Evolutionary conservation across 805 yeast genomes (phyloP).

Genomic region (Sugiyamaella lignohabitans): DNA sequence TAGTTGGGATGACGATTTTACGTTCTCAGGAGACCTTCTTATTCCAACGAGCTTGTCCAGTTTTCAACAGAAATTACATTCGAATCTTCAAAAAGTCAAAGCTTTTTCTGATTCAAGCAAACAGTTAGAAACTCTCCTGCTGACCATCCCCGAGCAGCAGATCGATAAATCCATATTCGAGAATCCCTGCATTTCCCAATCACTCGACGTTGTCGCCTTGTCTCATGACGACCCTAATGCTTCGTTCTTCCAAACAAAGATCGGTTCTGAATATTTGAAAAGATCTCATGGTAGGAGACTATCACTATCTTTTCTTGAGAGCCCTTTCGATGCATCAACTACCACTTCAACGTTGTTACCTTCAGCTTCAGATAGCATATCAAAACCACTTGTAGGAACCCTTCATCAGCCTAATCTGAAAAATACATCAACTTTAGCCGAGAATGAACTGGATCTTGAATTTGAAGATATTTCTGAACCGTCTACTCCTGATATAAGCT

Average conservation of each 20-base stretch:
- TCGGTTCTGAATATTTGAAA: constrained; percentile 16
- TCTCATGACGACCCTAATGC: constrained; percentile 23
- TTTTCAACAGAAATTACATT: constrained; percentile 16
- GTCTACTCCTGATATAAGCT: not conserved
- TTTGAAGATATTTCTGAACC: too few relatives aligned
- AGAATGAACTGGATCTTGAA: not conserved
- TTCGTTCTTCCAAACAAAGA: constrained; percentile 19
- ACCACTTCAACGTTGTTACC: constrained; percentile 16
- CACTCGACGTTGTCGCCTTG: constrained; percentile 28
- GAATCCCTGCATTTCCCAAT: constrained; percentile 19
- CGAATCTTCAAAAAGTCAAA: constrained; percentile 17
- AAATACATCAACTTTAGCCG: too few relatives aligned
- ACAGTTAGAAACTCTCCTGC: constrained; percentile 19
- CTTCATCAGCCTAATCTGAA: too few relatives aligned
- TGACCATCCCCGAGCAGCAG: constrained; percentile 11
- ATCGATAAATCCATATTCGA: constrained; percentile 8
- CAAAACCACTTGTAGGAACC: too few relatives aligned
- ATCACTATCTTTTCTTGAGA: not conserved
- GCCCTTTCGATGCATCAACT: not conserved
- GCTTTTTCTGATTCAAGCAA: constrained; percentile 20
- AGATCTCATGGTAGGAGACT: constrained; percentile 1
- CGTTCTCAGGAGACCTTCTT: constrained; percentile 19
- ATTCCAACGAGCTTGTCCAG: constrained; percentile 12
- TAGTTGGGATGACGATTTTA: constrained; percentile 62
- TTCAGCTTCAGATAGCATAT: not conserved